Conservation (phyloP, 768 basidiomycete species). For the Calocera viscosa region DNA sequence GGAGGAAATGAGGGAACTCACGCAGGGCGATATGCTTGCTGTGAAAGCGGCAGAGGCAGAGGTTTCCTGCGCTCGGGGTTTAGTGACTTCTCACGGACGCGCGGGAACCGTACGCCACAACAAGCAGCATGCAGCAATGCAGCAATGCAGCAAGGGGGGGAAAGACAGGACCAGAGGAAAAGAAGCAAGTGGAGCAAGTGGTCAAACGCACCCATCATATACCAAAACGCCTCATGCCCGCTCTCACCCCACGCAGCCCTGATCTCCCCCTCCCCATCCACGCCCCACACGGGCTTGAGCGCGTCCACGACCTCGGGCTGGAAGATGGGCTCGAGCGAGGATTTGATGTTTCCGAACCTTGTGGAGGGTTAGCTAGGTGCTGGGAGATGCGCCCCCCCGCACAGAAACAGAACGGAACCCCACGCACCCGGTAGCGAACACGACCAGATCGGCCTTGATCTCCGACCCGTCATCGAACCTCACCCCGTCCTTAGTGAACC, state of each 20-base stretch:
- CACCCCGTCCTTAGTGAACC: conserved; percentile 35
- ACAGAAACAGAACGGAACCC: neutral
- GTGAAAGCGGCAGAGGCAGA: conserved; percentile 51
- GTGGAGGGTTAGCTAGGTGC: neutral
- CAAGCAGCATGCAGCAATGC: too few relatives aligned
- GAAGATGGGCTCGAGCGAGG: conserved; percentile 34
- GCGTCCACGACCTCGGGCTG: conserved; percentile 35
- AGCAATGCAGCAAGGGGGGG: too few relatives aligned
- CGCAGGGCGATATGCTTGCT: conserved; percentile 55
- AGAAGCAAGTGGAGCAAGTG: too few relatives aligned
- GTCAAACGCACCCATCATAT: conserved; percentile 44
- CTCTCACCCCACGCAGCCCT: conserved; percentile 39
- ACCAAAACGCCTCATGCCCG: conserved; percentile 45
- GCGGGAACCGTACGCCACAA: too few relatives aligned
- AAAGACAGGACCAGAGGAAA: too few relatives aligned
- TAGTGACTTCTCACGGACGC: too few relatives aligned
- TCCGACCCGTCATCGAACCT: conserved; percentile 39
- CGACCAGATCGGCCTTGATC: conserved; percentile 41
- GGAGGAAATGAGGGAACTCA: conserved; percentile 28
- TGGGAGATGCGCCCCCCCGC: neutral
- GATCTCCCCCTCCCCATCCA: conserved; percentile 53
- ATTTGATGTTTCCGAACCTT: conserved; percentile 38
- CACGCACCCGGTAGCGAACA: conserved; percentile 47
- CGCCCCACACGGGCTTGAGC: conserved; percentile 49
- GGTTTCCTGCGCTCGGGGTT: conserved; percentile 45